These are phyloP conservation scores for Citeromyces nyonsensis DNA, from an alignment of 805 yeast species.

Conservation along the genomic window DNA sequence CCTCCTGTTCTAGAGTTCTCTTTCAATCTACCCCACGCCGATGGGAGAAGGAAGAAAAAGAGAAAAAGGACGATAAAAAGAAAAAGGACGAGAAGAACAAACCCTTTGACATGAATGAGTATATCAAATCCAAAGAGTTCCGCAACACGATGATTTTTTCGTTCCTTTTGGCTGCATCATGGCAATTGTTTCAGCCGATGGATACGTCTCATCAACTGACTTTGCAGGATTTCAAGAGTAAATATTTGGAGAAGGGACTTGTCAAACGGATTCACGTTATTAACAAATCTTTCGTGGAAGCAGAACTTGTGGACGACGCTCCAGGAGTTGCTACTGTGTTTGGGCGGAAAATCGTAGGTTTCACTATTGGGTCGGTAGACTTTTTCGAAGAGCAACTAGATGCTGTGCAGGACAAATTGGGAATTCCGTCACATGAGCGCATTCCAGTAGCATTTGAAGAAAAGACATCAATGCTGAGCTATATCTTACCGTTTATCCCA, in stretches of 20 bases:
- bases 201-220: slow-evolving; percentile 10
- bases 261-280: slow-evolving; percentile 64
- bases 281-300: slow-evolving; percentile 60
- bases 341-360: slow-evolving; percentile 35
- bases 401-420: slow-evolving; percentile 51
- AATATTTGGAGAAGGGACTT: slow-evolving; percentile 60
- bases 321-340: slow-evolving; percentile 13
- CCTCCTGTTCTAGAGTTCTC: neutral
- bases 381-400: slow-evolving; percentile 74
- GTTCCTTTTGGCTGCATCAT: slow-evolving; percentile 1
- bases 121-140: slow-evolving; percentile 1
- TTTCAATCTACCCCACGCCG: neutral
- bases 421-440: slow-evolving; percentile 53
- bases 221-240: slow-evolving; percentile 69
- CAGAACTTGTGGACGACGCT: slow-evolving; percentile 31
- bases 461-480: slow-evolving; percentile 46
- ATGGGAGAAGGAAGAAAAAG: slow-evolving; percentile 1
- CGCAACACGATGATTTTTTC: slow-evolving; percentile 2
- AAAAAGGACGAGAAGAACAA: slow-evolving; percentile 1
- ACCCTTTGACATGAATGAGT: neutral
- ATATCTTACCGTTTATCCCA: slow-evolving; percentile 62
- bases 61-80: slow-evolving; percentile 2
- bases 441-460: slow-evolving; percentile 68
- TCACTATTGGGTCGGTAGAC: slow-evolving; percentile 82
- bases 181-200: slow-evolving; percentile 1